A percentile compares a stretch with the other conserved stretches of the same genome.
These are phyloP conservation scores for Pestalotiopsis sp. DNA, from an alignment of 2,329 filamentous ascomycete genomes.

Conservation along the genomic window DNA sequence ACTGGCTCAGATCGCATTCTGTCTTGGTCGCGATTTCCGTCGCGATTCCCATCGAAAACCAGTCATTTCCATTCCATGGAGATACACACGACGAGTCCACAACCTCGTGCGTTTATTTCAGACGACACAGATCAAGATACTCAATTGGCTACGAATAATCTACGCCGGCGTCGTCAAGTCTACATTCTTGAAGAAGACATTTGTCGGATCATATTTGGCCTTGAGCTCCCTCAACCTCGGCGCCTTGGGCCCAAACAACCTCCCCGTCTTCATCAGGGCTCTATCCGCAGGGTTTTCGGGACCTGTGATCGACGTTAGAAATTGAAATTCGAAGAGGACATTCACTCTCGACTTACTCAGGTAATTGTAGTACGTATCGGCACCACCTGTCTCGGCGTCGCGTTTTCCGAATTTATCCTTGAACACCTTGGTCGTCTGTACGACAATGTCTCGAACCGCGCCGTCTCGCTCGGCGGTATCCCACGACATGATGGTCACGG, in stretches of 20 bases:
- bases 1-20: background rate
- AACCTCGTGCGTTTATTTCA: background rate
- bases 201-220: constrained; percentile 34
- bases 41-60: background rate
- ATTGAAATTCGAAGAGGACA: background rate
- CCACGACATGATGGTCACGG: constrained; percentile 3
- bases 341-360: background rate
- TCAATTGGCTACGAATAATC: background rate
- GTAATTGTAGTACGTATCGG: constrained; percentile 9
- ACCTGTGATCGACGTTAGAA: background rate
- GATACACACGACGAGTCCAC: background rate
- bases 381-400: background rate
- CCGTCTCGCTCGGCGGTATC: background rate
- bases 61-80: background rate
- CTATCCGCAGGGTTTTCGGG: constrained; percentile 15
- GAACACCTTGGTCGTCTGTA: background rate
- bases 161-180: background rate
- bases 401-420: constrained; percentile 1
- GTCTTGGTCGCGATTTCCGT: background rate
- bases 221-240: constrained; percentile 33
- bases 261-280: constrained; percentile 22
- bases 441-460: background rate
- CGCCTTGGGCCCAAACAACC: constrained; percentile 32
- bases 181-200: constrained; percentile 35
- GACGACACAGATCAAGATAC: background rate